Base-by-base conservation (phyloP, 352 stramenopile species). In the Phytophthora gonapodyides region DNA sequence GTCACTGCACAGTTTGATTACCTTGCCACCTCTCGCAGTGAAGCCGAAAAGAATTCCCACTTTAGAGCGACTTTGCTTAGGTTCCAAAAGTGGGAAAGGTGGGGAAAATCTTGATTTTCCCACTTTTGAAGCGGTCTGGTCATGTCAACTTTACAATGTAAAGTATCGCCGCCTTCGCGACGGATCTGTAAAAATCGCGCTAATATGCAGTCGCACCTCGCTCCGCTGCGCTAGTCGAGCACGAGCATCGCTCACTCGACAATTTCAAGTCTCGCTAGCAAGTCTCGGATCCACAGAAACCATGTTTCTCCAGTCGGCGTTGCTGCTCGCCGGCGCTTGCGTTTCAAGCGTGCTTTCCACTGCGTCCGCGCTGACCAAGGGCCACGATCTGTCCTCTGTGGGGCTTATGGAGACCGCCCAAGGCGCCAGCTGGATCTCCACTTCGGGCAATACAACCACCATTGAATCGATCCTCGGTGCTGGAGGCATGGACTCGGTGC, bases 371-470 rank as follows among this genome's bases (percentile, higher is more conserved):
- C 30, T 75, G 24, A 59, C 44, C 21, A 71, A 71, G 21, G 67
- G 67, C 10, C 62, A 75, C 17, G 67, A 75, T 10, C 31, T 75
- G 30, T 75, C 67, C 16, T 75, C 67, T 5, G 67, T 62, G 1
- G 33, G 34, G 0, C 37, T 75, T 12, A 72, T 75, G 67, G 67
- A 75, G 48, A 69, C 62, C 35, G 19, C 37, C 0, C 47, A 72
- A 55, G 58, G 57, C 5, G 67, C 62, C n/a, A 53, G 52, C 5
- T 75, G 67, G 67, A 61, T 69, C 38, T 59, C 52, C 38, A 63
- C 67, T 5, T 58, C 38, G 0, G 67, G 67, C 13, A 72, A 50
- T n/a, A 54, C 33, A 5, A 65, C 57, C 1, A 52, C 61, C 1
- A 56, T 71, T 41, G 66, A 71, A 16, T 46, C 50, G 33, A 75